Evolutionary conservation across 768 basidiomycete genomes (phyloP).

Genomic region (Dioszegia aurantiaca): DNA sequence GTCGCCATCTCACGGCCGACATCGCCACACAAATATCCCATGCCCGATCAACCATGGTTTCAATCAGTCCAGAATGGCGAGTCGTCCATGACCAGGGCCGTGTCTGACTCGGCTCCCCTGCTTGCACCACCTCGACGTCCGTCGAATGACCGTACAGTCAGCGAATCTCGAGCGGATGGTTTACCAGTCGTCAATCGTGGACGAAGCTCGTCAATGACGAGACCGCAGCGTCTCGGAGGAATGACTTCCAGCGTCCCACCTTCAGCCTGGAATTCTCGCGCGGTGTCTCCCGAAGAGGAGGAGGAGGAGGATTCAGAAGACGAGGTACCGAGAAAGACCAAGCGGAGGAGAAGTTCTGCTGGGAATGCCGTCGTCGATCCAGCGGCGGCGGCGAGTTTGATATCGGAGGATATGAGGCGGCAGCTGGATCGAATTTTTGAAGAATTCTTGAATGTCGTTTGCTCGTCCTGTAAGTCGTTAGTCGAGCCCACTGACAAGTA

Average conservation of each 20-base stretch:
- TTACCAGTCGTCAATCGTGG: conserved; percentile 30
- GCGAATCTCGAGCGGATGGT: conserved; percentile 21
- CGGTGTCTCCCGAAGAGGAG: conserved; percentile 36
- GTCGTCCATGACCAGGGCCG: conserved; percentile 13
- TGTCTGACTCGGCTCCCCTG: not conserved
- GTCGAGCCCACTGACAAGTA: conserved; percentile 47
- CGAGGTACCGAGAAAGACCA: conserved; percentile 33
- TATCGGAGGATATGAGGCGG: conserved; percentile 63
- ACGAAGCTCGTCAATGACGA: conserved; percentile 35
- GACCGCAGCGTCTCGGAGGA: conserved; percentile 22
- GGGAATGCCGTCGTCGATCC: conserved; percentile 22
- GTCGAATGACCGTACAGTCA: conserved; percentile 2
- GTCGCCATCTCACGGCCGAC: conserved; percentile 44
- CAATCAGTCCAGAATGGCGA: conserved; percentile 10
- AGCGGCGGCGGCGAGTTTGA: conserved; percentile 3
- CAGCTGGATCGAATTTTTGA: conserved; percentile 90
- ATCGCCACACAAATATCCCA: conserved; percentile 30
- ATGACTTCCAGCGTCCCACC: conserved; percentile 39
- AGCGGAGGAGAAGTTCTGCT: conserved; percentile 42
- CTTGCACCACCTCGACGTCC: not conserved
- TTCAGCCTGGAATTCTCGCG: conserved; percentile 36
- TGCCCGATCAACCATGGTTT: conserved; percentile 31
- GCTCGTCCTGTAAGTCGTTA: conserved; percentile 73
- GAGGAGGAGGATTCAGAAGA: conserved; percentile 44
- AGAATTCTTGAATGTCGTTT: conserved; percentile 78